Base-by-base conservation (phyloP, 1,284 basidiomycete genomes). In the Paramarasmius palmivorus region DNA sequence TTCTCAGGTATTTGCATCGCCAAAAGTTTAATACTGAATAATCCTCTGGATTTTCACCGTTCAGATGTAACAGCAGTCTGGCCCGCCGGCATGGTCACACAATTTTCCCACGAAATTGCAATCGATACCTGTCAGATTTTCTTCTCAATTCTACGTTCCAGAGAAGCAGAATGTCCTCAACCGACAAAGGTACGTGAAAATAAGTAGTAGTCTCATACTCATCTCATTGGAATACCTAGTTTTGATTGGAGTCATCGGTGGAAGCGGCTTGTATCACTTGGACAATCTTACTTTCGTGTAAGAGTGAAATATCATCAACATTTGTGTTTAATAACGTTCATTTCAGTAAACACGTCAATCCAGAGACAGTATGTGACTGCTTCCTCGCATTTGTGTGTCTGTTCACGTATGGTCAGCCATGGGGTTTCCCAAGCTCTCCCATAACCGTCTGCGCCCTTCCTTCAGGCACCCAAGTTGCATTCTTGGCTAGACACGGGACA, bases 391-490 rank as follows among this genome's bases (percentile, higher is more conserved):
- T 48, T 23, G 23, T 39, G 45, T 53, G 29, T 19, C 37, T 32
- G 41, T 39, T 44, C 41, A 29, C 45, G 26, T 32, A 6, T 32
- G 7, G 29, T 6, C 61, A 95, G 88, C 96, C 96, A 14, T 99
- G 96, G 96, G 96, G 96, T 22, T 78, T 81, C 59, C 92, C 96
- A 1, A 94, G 91, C 22, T 93, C 94, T 0, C 94, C 93, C 0
- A 94, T 99, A 63, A 88, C 89, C 9, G 94, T 98, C 68, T 88
- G 85, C 23, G 74, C 86, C 32, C 86, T 96, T 22, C 87, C 91
- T 2, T 86, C 86, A 0, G 92, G 93, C 23, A 79, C 81, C 3
- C 82, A 81, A 46, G 75, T 98, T 61, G 97, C 96, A 39, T 98
- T 99, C 76, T 75, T 99, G 50, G 90, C 96, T 0, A 85, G 96